Conservation (phyloP, 768 basidiomycete species). For the Mycena latifolia region DNA sequence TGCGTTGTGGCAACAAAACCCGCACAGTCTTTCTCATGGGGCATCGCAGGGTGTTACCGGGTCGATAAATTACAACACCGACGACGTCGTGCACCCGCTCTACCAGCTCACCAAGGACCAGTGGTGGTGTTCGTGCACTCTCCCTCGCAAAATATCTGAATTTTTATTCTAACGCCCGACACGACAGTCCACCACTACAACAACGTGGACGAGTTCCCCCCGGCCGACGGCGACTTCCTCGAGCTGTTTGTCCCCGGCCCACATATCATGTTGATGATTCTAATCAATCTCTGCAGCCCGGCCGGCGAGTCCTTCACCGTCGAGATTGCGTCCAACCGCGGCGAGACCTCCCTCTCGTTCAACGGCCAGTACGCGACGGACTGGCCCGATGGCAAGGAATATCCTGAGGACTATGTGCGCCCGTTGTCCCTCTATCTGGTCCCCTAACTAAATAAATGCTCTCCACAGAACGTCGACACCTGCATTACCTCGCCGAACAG, state of each 20-base stretch:
- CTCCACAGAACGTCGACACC: conserved; percentile 47
- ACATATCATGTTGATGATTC: background rate
- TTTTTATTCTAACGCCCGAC: conserved; percentile 16
- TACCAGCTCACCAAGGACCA: conserved; percentile 54
- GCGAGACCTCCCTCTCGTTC: conserved; percentile 59
- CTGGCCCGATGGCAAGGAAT: conserved; percentile 60
- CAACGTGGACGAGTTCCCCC: conserved; percentile 55
- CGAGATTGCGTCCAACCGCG: conserved; percentile 64
- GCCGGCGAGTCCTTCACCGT: conserved; percentile 62
- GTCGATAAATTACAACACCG: conserved; percentile 51
- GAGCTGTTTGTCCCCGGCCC: conserved; percentile 51
- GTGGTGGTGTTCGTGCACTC: conserved; percentile 59
- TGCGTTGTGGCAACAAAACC: conserved; percentile 38
- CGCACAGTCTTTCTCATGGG: no score
- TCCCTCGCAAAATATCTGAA: background rate
- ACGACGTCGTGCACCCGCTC: conserved; percentile 54
- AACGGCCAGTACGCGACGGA: conserved; percentile 50
- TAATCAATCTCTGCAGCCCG: conserved; percentile 44
- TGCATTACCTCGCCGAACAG: conserved; percentile 65
- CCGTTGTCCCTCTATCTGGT: background rate
- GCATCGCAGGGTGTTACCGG: conserved; percentile 45
- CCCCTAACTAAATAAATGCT: background rate
- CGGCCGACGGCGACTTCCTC: conserved; percentile 54
- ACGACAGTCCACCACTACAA: conserved; percentile 52
- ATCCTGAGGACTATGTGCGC: conserved; percentile 62